These are phyloP conservation scores for Alnus glutinosa DNA, from an alignment of 306 rosid species.

Conservation along the genomic window DNA sequence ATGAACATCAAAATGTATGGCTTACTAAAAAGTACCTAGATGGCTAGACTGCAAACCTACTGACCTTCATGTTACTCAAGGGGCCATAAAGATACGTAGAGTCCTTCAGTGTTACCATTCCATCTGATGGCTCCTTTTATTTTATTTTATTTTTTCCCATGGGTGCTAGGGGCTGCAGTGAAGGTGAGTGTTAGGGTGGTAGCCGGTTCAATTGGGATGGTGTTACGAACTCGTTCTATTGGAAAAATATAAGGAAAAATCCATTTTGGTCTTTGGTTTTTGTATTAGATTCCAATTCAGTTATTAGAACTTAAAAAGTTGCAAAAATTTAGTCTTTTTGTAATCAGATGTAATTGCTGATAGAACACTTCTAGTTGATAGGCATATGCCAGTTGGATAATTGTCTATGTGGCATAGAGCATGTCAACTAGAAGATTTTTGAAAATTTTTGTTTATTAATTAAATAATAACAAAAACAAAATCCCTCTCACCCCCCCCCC, in stretches of 20 bases:
- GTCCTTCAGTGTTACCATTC: neutral
- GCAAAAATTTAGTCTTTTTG: neutral
- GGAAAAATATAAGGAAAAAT: neutral
- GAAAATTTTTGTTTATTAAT: no score
- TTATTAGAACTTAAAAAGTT: neutral
- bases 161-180: neutral
- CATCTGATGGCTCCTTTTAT: neutral
- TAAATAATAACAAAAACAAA: no score
- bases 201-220: neutral
- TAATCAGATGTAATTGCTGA: no score
- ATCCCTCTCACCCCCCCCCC: no score
- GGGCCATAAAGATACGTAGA: neutral
- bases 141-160: neutral
- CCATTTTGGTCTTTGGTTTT: neutral
- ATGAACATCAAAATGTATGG: neutral
- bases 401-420: neutral
- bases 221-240: neutral
- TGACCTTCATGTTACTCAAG: neutral
- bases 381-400: neutral
- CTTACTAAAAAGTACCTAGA: neutral
- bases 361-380: no score
- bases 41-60: neutral
- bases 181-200: neutral
- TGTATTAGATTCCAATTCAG: neutral
- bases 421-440: neutral